These are phyloP conservation scores for Drechslerella stenobrocha DNA, from an alignment of 2,329 filamentous ascomycete species.

Conservation along the genomic window DNA sequence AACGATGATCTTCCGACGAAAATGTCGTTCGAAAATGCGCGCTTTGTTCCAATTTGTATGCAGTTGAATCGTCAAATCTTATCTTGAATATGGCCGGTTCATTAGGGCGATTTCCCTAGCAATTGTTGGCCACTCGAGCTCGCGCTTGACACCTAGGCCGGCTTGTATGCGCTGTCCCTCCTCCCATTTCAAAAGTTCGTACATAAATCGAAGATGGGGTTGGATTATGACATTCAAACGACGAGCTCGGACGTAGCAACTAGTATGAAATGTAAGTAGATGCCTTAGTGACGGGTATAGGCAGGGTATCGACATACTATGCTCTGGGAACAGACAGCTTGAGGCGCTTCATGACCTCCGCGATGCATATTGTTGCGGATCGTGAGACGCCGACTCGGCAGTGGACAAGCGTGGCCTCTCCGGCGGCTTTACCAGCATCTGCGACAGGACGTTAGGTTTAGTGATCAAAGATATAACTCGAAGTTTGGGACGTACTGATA, in stretches of 20 bases:
- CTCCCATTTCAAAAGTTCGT: conserved; percentile 96
- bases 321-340: conserved; percentile 83
- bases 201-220: conserved; percentile 89
- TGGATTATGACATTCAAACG: conserved; percentile 97
- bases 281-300: too few species aligned
- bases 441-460: conserved; percentile 31
- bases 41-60: conserved; percentile 3
- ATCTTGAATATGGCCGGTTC: conserved; percentile 89
- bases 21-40: conserved; percentile 11
- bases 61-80: conserved; percentile 52
- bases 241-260: conserved; percentile 88
- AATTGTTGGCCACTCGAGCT: conserved; percentile 89
- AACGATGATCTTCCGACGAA: background rate
- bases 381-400: conserved; percentile 94
- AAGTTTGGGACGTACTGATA: conserved; percentile 73
- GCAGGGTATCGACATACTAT: conserved; percentile 64
- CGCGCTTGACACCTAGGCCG: conserved; percentile 65
- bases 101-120: conserved; percentile 88
- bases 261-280: too few species aligned
- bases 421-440: conserved; percentile 78
- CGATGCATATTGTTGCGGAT: conserved; percentile 96
- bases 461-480: too few species aligned
- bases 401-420: conserved; percentile 87
- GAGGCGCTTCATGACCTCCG: conserved; percentile 89
- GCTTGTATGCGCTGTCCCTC: conserved; percentile 67